These are phyloP conservation scores for Canariomyces notabilis DNA, from an alignment of 2,329 filamentous ascomycete genomes.

Conservation along the genomic window DNA sequence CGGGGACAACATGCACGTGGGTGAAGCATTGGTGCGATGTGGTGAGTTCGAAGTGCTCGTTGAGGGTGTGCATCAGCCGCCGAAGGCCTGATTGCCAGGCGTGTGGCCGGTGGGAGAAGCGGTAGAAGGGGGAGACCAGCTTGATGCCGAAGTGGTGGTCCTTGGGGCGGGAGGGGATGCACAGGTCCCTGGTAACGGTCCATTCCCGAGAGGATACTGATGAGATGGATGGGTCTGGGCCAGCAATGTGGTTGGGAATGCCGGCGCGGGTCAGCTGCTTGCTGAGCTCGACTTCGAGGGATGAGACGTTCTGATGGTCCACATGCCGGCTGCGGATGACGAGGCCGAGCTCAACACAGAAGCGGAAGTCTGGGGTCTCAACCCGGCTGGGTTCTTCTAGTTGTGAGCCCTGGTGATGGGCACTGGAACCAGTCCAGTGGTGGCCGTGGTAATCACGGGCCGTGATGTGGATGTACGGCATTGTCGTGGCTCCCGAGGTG, in stretches of 20 bases:
- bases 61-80: conserved; percentile 13
- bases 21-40: conserved; percentile 24
- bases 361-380: conserved; percentile 21
- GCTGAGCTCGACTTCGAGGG: conserved; percentile 21
- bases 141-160: conserved; percentile 24
- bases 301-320: conserved; percentile 14
- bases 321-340: conserved; percentile 22
- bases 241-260: conserved; percentile 17
- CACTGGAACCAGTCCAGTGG: background rate
- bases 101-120: conserved; percentile 17
- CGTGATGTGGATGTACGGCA: conserved; percentile 15
- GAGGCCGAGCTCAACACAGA: conserved; percentile 23
- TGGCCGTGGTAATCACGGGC: background rate
- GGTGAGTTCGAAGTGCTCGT: conserved; percentile 23
- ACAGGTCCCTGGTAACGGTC: conserved; percentile 19
- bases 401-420: background rate
- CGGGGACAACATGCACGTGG: conserved; percentile 21
- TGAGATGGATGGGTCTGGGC: background rate
- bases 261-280: conserved; percentile 12
- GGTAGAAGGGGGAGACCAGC: conserved; percentile 23
- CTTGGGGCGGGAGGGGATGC: conserved; percentile 16
- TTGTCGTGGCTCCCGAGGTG: conserved; percentile 6
- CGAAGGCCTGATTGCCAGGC: conserved; percentile 15
- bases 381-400: background rate
- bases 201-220: conserved; percentile 15